Evolutionary conservation across 2,329 filamentous ascomycete species (phyloP), one percentile per base, ranked within the genome.

Genomic region (Botrytis paeoniae): DNA sequence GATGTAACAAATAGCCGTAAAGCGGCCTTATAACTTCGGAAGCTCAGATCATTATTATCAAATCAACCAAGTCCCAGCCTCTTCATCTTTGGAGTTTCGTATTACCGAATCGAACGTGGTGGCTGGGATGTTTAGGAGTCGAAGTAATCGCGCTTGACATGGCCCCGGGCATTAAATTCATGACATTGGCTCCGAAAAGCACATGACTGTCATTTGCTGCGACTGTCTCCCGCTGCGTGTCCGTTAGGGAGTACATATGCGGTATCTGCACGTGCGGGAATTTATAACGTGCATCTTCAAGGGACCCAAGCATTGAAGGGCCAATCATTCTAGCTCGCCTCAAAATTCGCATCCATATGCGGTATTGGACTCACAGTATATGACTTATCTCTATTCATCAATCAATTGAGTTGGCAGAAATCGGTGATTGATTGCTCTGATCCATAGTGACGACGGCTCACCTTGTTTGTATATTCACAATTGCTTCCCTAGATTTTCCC

Each of bases 191-290:
- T 57, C 48, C 61, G 32, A 35, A 70, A 72, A 74, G 73, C 77
- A 78, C 75, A 75, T 78, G 76, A 77, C 74, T 76, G 71, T 66
- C 72, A 41, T 69, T 69, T 69, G 35, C 65, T 69, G 65, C 65
- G 65, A 69, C 65, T 69, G 48, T 69, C 65, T 71, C 32, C 59
- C 65, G 63, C 75, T 79, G 75, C 76, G 75, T 72, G 73, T 75
- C 74, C 75, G 73, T 75, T 75, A 66, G 66, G 70, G 71, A 64
- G 41, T 73, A 69, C 71, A 71, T 70, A 75, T 76, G 74, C 73
- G 63, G 73, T 54, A 73, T 32, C 73, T 78, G 75, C 76, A 75
- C 54, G 69, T 75, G 73, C 75, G 72, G 74, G 75, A 75, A 75
- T 77, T 72, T 62, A 41, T 29, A 68, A 45, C 72, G 72, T 74